Evolutionary conservation across 192 early-diverging fungal genomes (phyloP).

Genomic region (Coemansia javaensis): DNA sequence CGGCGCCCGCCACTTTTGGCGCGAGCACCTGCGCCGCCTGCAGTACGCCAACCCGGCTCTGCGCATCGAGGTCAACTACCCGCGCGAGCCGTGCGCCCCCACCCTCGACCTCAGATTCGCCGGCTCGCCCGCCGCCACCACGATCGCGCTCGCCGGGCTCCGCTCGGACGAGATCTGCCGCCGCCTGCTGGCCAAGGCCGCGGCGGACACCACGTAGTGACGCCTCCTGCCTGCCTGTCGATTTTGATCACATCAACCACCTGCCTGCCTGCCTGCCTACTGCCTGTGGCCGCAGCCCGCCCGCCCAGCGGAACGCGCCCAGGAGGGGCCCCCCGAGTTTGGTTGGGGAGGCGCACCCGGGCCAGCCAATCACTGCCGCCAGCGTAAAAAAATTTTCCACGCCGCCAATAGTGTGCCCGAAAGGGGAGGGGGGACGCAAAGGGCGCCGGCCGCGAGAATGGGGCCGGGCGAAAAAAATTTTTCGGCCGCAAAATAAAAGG

Average conservation of each 20-base stretch:
- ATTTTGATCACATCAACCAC: no score
- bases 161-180: slow-evolving; percentile 43
- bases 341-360: background rate
- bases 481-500: no score
- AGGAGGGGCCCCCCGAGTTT: no score
- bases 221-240: no score
- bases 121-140: slow-evolving; percentile 7
- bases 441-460: no score
- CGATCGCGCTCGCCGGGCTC: slow-evolving; percentile 29
- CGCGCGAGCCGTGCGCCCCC: slow-evolving; percentile 40
- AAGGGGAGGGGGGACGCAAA: no score
- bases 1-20: slow-evolving; percentile 50
- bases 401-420: no score
- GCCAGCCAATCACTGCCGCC: slow-evolving; percentile 7
- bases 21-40: slow-evolving; percentile 41
- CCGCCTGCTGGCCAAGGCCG: slow-evolving; percentile 18
- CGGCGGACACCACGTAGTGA: background rate
- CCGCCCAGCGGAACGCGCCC: no score
- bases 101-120: slow-evolving; percentile 43
- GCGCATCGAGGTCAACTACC: slow-evolving; percentile 39
- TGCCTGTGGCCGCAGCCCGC: no score
- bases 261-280: no score
- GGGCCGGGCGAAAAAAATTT: no score
- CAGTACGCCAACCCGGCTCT: slow-evolving; percentile 48
- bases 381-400: slow-evolving; percentile 3